Evolutionary conservation across 1,284 basidiomycete species (phyloP).

Genomic region (Coriolopsis trogii): DNA sequence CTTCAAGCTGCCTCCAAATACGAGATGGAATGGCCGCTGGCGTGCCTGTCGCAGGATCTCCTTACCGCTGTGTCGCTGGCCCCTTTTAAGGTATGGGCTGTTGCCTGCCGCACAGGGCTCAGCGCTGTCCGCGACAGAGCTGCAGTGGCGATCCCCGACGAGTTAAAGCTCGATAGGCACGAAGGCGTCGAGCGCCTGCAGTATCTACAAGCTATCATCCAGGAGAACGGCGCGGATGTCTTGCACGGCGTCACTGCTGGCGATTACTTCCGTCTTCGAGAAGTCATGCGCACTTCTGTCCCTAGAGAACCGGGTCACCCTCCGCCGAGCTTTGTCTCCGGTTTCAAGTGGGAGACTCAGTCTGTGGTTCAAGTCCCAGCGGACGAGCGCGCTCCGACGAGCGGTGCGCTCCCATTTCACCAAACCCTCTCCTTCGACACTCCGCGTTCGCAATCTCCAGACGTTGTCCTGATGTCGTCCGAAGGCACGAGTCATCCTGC

Average conservation of each 20-base stretch:
- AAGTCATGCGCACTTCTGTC: neutral
- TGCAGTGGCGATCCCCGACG: neutral
- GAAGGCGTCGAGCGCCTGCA: neutral
- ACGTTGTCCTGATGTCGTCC: too few relatives aligned
- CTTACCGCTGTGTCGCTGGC: neutral
- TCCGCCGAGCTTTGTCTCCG: too few relatives aligned
- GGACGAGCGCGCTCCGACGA: too few relatives aligned
- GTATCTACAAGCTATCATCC: neutral
- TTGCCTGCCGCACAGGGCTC: neutral
- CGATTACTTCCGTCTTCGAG: constrained; percentile 10
- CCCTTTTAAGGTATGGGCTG: constrained; percentile 1
- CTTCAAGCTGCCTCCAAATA: neutral
- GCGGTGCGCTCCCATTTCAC: too few relatives aligned
- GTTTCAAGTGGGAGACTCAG: too few relatives aligned
- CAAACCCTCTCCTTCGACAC: too few relatives aligned
- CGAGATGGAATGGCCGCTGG: neutral
- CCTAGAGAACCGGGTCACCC: too few relatives aligned
- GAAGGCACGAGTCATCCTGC: too few relatives aligned
- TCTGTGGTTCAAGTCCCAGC: too few relatives aligned
- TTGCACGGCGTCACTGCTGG: constrained; percentile 15
- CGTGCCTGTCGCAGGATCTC: neutral
- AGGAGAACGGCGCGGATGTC: neutral
- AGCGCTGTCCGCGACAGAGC: neutral
- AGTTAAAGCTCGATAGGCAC: neutral
- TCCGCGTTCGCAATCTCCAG: too few relatives aligned